Conservation (phyloP, 2,329 filamentous ascomycete genomes). For the Hymenoscyphus repandus region DNA sequence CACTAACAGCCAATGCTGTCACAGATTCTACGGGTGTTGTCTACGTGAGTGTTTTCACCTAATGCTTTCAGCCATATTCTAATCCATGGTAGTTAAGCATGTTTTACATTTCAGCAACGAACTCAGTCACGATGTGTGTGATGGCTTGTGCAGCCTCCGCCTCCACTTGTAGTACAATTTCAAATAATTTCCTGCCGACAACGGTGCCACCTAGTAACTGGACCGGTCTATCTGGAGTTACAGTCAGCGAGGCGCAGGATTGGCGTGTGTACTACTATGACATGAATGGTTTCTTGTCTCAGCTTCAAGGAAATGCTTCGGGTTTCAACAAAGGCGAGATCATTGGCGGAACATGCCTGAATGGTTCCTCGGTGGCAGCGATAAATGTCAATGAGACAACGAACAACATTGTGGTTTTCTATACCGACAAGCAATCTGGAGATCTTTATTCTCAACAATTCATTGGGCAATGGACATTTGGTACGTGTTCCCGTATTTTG, state of each 20-base stretch:
- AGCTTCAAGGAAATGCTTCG: slow-evolving; percentile 17
- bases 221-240: slow-evolving; percentile 21
- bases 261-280: slow-evolving; percentile 24
- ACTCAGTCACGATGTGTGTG: slow-evolving; percentile 19
- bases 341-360: slow-evolving; percentile 18
- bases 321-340: slow-evolving; percentile 17
- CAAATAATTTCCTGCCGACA: slow-evolving; percentile 13
- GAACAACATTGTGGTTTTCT: slow-evolving; percentile 23
- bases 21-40: slow-evolving; percentile 19
- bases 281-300: slow-evolving; percentile 12
- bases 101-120: slow-evolving; percentile 19
- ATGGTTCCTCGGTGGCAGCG: slow-evolving; percentile 17
- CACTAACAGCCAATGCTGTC: slow-evolving; percentile 19
- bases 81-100: slow-evolving; percentile 15
- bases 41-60: slow-evolving; percentile 10
- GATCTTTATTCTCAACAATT: slow-evolving; percentile 17
- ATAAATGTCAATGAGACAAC: slow-evolving; percentile 20
- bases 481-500: slow-evolving; percentile 9
- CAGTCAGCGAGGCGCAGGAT: slow-evolving; percentile 19
- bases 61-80: background rate
- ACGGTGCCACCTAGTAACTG: slow-evolving; percentile 10
- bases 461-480: slow-evolving; percentile 17
- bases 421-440: slow-evolving; percentile 14
- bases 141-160: slow-evolving; percentile 17
- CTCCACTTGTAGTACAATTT: slow-evolving; percentile 16